Evolutionary conservation across 305 asterid species (phyloP), one percentile per base, ranked within the genome.

Genomic region (Salvia sclarea): DNA sequence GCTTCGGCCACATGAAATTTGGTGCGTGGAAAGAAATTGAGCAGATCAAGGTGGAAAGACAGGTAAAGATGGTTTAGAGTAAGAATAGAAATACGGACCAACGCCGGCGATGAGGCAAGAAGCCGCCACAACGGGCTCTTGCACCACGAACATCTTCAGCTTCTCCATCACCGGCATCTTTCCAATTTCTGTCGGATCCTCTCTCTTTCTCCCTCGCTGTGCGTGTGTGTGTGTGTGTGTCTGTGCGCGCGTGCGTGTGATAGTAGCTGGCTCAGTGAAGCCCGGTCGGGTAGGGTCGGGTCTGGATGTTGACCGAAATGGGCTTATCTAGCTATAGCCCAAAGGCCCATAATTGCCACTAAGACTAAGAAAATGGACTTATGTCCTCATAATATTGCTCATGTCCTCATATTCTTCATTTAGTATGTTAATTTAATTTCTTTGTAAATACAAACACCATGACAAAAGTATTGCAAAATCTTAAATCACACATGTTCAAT

Each of bases 91-190:
- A 72, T 3, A 70, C 77, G 37, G 12, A 91, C 95, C 97, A 25
- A 91, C 75, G 57, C 97, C 97, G 24, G 90, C 97, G 77, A 92
- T 86, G 58, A 92, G 85, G 78, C 89, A 84, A 76, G 98, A 92
- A 55, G 96, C 95, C 24, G 95, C 84, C 3, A 92, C 96, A 8
- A 90, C 85, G 40, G 96, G 98, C 83, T 92, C 96, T 70, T 92
- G 96, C 13, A 70, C 97, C 2, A 92, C 86, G 57, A 92, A 85
- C 84, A 90, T 79, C 69, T 73, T 86, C 70, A 92, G 86, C 82
- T 80, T 89, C 66, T 80, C 89, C 95, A 89, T 86, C 71, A 82
- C 89, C 75, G 87, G 80, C 98, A 92, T 92, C 74, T 70, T 58
- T 35, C 74, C 53, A 48, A 72, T 52, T 57, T 61, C 21, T 24